phyloP scores from a whole-genome alignment of 331 rosid species.

The Quercus phellos region DNA sequence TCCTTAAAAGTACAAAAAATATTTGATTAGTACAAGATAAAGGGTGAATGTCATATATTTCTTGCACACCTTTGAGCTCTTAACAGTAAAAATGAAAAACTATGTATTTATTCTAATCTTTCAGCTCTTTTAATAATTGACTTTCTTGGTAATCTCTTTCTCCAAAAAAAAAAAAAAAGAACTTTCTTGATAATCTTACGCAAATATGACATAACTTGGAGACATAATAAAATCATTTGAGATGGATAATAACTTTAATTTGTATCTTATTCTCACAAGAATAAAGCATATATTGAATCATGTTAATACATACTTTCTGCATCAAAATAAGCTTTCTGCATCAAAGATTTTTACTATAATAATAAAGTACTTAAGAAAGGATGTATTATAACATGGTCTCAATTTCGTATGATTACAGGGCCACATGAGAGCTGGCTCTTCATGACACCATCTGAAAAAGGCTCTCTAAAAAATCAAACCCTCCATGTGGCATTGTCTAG shows the following conservation, averaged over 20 bases:
- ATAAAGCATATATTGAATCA: too few species aligned
- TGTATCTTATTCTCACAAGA: too few species aligned
- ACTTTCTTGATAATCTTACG: background rate
- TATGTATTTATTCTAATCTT: background rate
- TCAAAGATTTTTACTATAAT: background rate
- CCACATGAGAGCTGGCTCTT: conserved; percentile 3
- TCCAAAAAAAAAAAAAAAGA: too few species aligned
- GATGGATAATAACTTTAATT: too few species aligned
- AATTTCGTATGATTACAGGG: background rate
- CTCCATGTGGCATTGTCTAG: background rate
- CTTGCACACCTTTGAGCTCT: too few species aligned
- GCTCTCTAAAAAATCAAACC: background rate
- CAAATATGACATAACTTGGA: background rate
- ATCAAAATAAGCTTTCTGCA: background rate
- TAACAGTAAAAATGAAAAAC: background rate
- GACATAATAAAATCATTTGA: background rate
- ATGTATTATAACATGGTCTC: too few species aligned
- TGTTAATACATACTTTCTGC: background rate
- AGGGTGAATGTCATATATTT: too few species aligned
- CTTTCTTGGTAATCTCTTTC: background rate
- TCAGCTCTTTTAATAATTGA: background rate
- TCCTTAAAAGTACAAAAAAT: too few species aligned
- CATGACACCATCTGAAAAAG: too few species aligned
- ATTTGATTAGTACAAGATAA: too few species aligned
- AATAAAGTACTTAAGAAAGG: too few species aligned